Evolutionary conservation across 208 protist genomes (phyloP), one percentile per base, ranked within the genome.

Genomic region (Leishmania martiniquensis): DNA sequence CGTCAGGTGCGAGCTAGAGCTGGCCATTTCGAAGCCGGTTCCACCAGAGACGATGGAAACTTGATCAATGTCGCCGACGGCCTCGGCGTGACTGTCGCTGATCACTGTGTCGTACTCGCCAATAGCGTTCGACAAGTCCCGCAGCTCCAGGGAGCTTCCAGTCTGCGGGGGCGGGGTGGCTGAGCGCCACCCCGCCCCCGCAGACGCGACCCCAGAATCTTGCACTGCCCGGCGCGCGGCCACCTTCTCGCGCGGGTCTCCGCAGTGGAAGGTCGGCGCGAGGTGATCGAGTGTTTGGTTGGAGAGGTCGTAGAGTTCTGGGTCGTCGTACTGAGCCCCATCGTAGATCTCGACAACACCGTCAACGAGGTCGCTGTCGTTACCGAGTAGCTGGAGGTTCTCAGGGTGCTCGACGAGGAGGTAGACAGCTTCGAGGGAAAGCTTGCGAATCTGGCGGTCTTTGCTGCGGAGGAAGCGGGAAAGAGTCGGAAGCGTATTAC

Each of bases 331-430:
- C 60, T 91, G 86, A 34, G 90, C 78, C 4, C 93, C 85, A 63
- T 94, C 85, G 82, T 96, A 95, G 20, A 95, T 86, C n/a, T 76
- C 70, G 55, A 88, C 82, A 9, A 98, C 84, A 55, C 82, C 79
- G n/a, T 84, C 54, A 0, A 95, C 82, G 15, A 98, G 75, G 2
- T 73, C 76, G 12, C 70, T 39, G 55, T 97, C 80, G 49, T 82
- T 77, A 42, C 75, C 80, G 9, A 98, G 82, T 15, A 94, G 83
- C 44, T 94, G 91, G 5, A 95, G 72, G 79, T 97, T 98, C 32
- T 97, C 91, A 1, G 92, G 93, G 79, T 98, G 95, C 82, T 95
- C 80, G 4, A 91, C 88, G 12, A 98, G 87, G 59, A 97, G 67
- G 63, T 86, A 81, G 39, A 98, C 82, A 1, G 93, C 87, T 49